A percentile compares a stretch with the other conserved stretches of the same genome.
Evolutionary conservation across 2,329 filamentous ascomycete species (phyloP).

Genomic region (Neobulgaria alba): DNA sequence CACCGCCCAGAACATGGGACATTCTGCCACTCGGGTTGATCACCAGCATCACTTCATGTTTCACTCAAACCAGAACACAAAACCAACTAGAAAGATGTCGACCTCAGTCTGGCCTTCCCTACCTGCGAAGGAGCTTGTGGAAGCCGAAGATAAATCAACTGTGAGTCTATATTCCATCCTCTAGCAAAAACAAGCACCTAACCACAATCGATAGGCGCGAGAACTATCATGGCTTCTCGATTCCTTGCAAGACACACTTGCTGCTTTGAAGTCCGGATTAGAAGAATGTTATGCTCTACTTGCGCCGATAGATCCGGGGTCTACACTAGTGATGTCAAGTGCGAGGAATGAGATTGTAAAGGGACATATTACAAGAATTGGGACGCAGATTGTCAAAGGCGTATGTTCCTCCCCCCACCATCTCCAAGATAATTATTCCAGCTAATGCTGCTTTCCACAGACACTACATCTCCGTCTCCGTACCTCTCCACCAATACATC

Average conservation of each 20-base stretch:
- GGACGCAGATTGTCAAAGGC: conserved; percentile 85
- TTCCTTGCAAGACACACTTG: conserved; percentile 28
- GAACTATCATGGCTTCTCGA: conserved; percentile 30
- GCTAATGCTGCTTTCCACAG: too few species aligned
- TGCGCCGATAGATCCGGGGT: conserved; percentile 74
- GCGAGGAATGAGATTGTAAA: conserved; percentile 84
- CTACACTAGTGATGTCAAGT: conserved; percentile 83
- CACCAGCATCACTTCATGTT: background rate
- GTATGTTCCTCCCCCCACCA: conserved; percentile 52
- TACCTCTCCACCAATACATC: conserved; percentile 43
- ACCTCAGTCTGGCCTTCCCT: conserved; percentile 26
- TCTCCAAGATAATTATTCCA: too few species aligned
- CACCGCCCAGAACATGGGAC: conserved; percentile 1
- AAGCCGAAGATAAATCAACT: conserved; percentile 25
- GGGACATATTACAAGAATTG: conserved; percentile 82
- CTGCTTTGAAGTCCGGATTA: conserved; percentile 45
- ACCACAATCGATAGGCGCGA: conserved; percentile 17
- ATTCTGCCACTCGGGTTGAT: background rate
- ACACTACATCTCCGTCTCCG: conserved; percentile 69
- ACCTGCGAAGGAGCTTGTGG: conserved; percentile 17
- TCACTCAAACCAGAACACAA: background rate
- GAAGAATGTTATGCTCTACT: conserved; percentile 85
- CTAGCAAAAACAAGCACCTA: background rate
- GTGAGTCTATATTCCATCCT: conserved; percentile 12
- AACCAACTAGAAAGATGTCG: conserved; percentile 7